phyloP scores from a whole-genome alignment of 2,329 filamentous ascomycete genomes.

The Phaeosphaeria sp. region DNA sequence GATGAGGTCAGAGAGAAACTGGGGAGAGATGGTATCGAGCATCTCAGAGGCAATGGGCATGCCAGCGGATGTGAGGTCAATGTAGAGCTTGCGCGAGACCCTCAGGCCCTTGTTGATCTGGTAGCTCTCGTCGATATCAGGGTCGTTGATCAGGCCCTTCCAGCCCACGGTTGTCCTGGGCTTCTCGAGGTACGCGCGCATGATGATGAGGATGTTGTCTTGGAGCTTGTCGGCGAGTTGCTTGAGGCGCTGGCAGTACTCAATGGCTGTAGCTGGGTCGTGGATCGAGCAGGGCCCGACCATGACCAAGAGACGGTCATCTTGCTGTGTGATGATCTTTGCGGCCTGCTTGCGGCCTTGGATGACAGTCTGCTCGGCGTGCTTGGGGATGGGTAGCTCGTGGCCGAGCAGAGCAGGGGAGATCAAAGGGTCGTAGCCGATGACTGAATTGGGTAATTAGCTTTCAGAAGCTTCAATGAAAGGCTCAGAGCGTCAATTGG shows the following conservation, averaged over 20 bases:
- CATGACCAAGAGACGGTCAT: conserved; percentile 90
- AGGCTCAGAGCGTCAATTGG: not conserved
- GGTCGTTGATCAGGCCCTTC: conserved; percentile 99
- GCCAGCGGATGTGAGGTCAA: conserved; percentile 82
- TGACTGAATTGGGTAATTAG: conserved; percentile 62
- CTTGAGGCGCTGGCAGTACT: conserved; percentile 85
- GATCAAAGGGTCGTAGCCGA: conserved; percentile 93
- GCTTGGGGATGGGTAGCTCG: conserved; percentile 74
- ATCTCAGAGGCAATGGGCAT: conserved; percentile 98
- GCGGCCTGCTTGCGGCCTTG: conserved; percentile 73
- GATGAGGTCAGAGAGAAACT: conserved; percentile 96
- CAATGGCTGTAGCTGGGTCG: conserved; percentile 84
- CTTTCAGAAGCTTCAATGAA: conserved; percentile 10
- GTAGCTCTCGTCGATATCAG: conserved; percentile 95
- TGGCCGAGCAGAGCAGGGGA: conserved; percentile 84
- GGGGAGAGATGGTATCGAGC: conserved; percentile 97
- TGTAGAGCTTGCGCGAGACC: conserved; percentile 90
- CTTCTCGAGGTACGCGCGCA: conserved; percentile 99
- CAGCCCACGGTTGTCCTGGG: conserved; percentile 97
- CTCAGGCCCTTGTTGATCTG: conserved; percentile 98
- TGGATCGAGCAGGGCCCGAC: conserved; percentile 97
- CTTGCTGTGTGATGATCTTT: conserved; percentile 77
- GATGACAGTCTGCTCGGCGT: conserved; percentile 72
- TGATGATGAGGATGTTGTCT: conserved; percentile 87
- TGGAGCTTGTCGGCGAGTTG: conserved; percentile 78